phyloP scores from a whole-genome alignment of 2,329 filamentous ascomycete species.

The Elsinoe necatrix region DNA sequence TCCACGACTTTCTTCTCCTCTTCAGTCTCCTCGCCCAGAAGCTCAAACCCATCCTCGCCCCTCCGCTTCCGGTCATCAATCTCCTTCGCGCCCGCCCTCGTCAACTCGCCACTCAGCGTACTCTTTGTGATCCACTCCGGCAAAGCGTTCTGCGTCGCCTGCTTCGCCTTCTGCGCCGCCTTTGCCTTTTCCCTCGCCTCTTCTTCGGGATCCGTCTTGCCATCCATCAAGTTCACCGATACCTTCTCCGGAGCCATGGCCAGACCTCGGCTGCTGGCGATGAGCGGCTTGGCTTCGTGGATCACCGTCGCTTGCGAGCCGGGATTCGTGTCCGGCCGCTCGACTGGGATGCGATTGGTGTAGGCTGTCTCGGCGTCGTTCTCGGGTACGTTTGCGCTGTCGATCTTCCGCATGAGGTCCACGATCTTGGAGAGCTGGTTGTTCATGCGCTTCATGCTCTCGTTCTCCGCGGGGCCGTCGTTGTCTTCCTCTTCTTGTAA shows the following conservation, averaged over 20 bases:
- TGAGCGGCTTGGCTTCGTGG: constrained; percentile 28
- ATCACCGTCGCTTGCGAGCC: constrained; percentile 28
- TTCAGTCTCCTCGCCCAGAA: constrained; percentile 37
- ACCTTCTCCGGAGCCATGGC: constrained; percentile 30
- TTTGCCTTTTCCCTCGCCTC: constrained; percentile 26
- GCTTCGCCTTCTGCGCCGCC: constrained; percentile 19
- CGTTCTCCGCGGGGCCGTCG: constrained; percentile 44
- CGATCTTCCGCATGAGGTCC: constrained; percentile 66
- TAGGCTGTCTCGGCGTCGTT: constrained; percentile 65
- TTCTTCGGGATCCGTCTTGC: constrained; percentile 29
- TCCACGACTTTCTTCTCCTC: constrained; percentile 42
- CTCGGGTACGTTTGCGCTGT: constrained; percentile 62
- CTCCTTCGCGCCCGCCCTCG: constrained; percentile 32
- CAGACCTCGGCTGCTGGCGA: constrained; percentile 29
- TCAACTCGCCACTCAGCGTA: constrained; percentile 38
- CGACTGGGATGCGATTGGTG: constrained; percentile 53
- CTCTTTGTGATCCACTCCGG: constrained; percentile 31
- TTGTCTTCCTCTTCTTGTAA: constrained; percentile 56
- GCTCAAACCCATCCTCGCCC: constrained; percentile 27
- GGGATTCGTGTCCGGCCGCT: constrained; percentile 59
- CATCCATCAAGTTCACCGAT: constrained; percentile 28
- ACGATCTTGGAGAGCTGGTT: constrained; percentile 72
- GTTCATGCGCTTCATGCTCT: constrained; percentile 66
- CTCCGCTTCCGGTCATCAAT: constrained; percentile 32
- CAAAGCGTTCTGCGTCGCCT: constrained; percentile 30